Evolutionary conservation across 805 yeast genomes (phyloP), one percentile per base, ranked within the genome.

Genomic region (Candida boidinii): DNA sequence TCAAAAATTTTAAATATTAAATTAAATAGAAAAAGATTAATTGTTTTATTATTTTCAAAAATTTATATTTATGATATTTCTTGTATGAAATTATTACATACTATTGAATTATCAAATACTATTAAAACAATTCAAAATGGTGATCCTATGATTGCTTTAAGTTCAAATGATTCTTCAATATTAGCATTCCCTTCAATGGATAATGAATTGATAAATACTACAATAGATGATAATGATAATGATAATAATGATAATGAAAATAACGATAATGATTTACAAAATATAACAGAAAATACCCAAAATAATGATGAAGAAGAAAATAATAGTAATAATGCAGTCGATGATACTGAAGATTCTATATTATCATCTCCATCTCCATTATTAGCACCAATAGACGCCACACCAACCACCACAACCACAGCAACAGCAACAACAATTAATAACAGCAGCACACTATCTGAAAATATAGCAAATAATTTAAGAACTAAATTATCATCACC

Each of bases 1-100:
- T 73, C 85, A 4, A 62, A 76, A 7, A 78, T 90, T 2, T 60
- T 80, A 18, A 74, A 73, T 31, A 79, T 90, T 22, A 75, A 74
- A 44, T 68, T 90, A 59, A 92, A 90, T 56, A 68, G 96, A 27
- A 80, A 82, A 45, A 62, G 96, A 28, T 66, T 90, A 42, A 68
- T 85, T 21, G 92, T 88, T 13, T 74, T 83, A 5, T 62, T 90
- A 33, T 66, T 74, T 31, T 90, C 85, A 39, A 94, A 88, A 55
- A 74, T 92, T 8, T 83, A 77, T 52, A 73, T 90, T 29, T 92
- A 90, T 60, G 96, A 90, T 54, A 79, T 90, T 39, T 76, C 92
- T 36, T 84, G 94, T 53, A 87, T 90, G 79, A 77, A 83, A 48
- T 69, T 88, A 17, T 53, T 90, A 26, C 82, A 77, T 46, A 78